Evolutionary conservation across 306 rosid species (phyloP), one percentile per base, ranked within the genome.

Genomic region (Fragaria nilgerrensis): DNA sequence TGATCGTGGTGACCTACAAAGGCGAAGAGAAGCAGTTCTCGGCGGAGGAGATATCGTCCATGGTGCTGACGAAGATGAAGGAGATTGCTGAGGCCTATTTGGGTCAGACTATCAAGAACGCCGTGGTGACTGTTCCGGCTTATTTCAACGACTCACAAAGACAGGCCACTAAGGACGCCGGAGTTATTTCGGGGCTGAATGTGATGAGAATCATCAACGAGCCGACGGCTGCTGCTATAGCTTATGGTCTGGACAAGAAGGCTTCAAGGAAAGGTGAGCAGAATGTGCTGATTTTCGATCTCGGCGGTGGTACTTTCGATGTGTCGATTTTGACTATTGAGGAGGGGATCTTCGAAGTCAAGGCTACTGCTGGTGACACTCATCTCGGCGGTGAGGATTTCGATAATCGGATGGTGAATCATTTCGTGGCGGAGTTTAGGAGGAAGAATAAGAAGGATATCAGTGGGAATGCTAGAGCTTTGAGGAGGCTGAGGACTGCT

Each of bases 341-440:
- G 43, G 96, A 93, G 20, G 93, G 98, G 15, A 93, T 91, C 3
- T 93, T 93, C 27, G 98, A 93, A 66, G 98, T 93, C 3, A 93
- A 93, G 53, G 95, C 98, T 8, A 93, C 96, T 0, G 91, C 96
- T 0, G 96, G 96, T 1, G 98, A 93, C 50, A 90, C 98, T 0
- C 96, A 93, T 80, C 85, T 93, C 0, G 96, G 98, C 4, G 98
- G 98, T 0, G 98, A 93, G 29, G 96, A 93, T 72, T 93, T 93
- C 15, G 96, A 93, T 56, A 93, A 93, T 32, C 73, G 98, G 2
- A 65, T 91, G 89, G 98, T 91, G 43, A 93, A 93, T 80, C 98
- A 93, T 17, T 93, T 91, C 17, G 98, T 71, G 4, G 34, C 89
- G 0, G 96, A 93, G 49, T 93, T 93, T 32, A 81, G 3, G 43